Percentiles rank a stretch among this genome's conserved stretches.
These are phyloP conservation scores for Quercus gilva DNA, from an alignment of 306 rosid genomes.

Conservation along the genomic window DNA sequence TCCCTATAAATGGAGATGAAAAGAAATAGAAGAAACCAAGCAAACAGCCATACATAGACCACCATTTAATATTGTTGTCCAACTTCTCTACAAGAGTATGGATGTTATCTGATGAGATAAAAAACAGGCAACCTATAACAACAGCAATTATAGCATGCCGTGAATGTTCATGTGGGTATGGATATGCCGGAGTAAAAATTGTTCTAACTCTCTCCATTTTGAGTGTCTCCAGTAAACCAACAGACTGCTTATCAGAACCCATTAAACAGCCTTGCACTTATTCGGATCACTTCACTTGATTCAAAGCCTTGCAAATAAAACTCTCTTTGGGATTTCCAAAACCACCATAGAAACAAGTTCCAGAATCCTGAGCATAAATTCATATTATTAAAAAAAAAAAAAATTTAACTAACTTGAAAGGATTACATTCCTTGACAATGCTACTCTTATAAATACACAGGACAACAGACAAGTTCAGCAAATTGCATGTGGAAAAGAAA, in stretches of 20 bases:
- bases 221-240: conserved; percentile 65
- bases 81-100: conserved; percentile 87
- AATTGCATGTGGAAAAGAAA: background rate
- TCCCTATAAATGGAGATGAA: conserved; percentile 94
- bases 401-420: background rate
- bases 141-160: conserved; percentile 97
- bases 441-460: background rate
- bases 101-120: conserved; percentile 94
- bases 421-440: background rate
- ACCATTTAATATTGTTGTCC: conserved; percentile 93
- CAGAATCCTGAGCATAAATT: conserved; percentile 35
- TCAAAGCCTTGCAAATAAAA: conserved; percentile 25
- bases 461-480: background rate
- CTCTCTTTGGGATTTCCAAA: conserved; percentile 26
- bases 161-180: conserved; percentile 96
- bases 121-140: conserved; percentile 87
- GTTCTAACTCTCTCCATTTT: conserved; percentile 95
- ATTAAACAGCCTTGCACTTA: conserved; percentile 22
- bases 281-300: conserved; percentile 12
- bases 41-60: conserved; percentile 91
- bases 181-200: conserved; percentile 73
- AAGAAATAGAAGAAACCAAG: conserved; percentile 96
- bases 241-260: conserved; percentile 57
- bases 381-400: background rate
- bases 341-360: conserved; percentile 22